These are phyloP conservation scores for Penicillium bialowiezense DNA, from an alignment of 495 filamentous ascomycete species.

Conservation along the genomic window DNA sequence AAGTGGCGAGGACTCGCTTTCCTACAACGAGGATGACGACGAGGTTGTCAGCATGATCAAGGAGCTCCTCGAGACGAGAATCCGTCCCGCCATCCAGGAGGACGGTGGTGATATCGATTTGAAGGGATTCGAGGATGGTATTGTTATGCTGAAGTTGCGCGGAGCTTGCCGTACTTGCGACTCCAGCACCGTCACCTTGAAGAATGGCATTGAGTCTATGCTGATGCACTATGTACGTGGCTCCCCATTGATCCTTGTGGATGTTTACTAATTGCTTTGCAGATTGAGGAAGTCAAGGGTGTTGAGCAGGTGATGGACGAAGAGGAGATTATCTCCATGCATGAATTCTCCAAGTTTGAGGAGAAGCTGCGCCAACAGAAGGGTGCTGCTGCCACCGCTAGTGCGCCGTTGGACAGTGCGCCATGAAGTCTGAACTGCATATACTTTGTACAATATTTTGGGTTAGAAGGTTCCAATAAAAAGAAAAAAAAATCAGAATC, in stretches of 20 bases:
- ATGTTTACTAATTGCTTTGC: slow-evolving; percentile 23
- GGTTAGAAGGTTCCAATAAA: background rate
- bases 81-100: slow-evolving; percentile 92
- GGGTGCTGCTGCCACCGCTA: slow-evolving; percentile 51
- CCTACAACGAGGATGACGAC: slow-evolving; percentile 80
- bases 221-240: slow-evolving; percentile 74
- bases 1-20: slow-evolving; percentile 61
- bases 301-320: slow-evolving; percentile 88
- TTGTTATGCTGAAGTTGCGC: slow-evolving; percentile 80
- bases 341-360: slow-evolving; percentile 94
- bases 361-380: slow-evolving; percentile 85
- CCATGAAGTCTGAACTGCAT: slow-evolving; percentile 22
- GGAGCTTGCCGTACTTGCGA: slow-evolving; percentile 96
- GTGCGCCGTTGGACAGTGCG: slow-evolving; percentile 63
- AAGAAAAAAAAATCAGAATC: no score
- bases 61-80: slow-evolving; percentile 93
- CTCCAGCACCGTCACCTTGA: slow-evolving; percentile 89
- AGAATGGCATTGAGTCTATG: slow-evolving; percentile 97
- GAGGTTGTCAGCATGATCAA: slow-evolving; percentile 98
- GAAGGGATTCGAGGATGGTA: slow-evolving; percentile 80
- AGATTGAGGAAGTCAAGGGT: slow-evolving; percentile 95
- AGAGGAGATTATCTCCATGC: slow-evolving; percentile 85
- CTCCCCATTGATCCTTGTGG: background rate
- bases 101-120: slow-evolving; percentile 97
- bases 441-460: slow-evolving; percentile 5